Conservation (phyloP, 176 grass and related monocot genomes). For the Rhipidocladum racemiflorum region DNA sequence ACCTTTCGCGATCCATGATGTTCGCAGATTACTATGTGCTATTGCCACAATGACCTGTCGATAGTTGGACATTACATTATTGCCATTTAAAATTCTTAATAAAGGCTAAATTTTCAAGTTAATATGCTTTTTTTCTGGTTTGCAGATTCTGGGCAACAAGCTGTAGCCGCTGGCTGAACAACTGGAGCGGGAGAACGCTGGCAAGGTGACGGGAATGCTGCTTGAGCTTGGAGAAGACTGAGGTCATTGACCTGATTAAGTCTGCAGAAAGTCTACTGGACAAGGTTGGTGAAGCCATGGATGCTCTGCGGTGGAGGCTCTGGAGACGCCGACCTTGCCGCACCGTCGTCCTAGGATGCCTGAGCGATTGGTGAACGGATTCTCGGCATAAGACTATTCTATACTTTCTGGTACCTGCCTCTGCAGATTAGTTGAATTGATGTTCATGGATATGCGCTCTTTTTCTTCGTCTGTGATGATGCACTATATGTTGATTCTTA, state of each 20-base stretch:
- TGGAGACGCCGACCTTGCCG: not conserved
- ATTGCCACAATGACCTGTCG: not conserved
- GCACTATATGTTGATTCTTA: not conserved
- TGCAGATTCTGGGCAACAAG: slow-evolving; percentile 46
- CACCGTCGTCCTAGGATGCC: not conserved
- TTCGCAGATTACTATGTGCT: not conserved
- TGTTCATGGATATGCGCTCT: not conserved
- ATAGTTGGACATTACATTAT: not conserved
- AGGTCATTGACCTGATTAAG: slow-evolving; percentile 43
- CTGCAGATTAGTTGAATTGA: not conserved
- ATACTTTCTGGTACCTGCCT: too few relatives aligned
- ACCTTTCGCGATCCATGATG: not conserved
- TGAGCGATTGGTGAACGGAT: not conserved
- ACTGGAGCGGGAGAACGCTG: slow-evolving; percentile 12
- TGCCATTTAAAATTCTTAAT: not conserved
- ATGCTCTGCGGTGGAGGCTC: slow-evolving; percentile 8
- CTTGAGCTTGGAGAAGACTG: slow-evolving; percentile 56
- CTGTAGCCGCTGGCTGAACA: slow-evolving; percentile 40
- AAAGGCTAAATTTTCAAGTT: not conserved
- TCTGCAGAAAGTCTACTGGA: slow-evolving; percentile 36
- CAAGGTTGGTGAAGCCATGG: slow-evolving; percentile 42
- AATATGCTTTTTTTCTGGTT: not conserved
- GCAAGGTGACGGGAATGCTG: slow-evolving; percentile 60
- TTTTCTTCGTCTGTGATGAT: not conserved
- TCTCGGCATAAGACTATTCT: not conserved